Base-by-base conservation (phyloP, 306 rosid genomes). In the Sindora glabra region DNA sequence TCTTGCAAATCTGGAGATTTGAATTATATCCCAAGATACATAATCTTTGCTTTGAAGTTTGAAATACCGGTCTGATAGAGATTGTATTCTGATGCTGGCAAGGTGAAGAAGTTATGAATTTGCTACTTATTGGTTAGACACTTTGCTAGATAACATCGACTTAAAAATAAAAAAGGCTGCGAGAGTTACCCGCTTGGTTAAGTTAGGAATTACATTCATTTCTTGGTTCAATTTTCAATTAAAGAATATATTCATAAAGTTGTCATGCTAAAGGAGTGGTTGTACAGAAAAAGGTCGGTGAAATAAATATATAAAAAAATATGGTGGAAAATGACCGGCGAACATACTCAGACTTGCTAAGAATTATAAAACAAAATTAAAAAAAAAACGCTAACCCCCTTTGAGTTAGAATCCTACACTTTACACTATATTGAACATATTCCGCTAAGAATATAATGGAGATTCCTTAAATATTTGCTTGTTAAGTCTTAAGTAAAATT, bases 91-190 rank as follows among this genome's bases (percentile, higher is more conserved):
- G 67, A 72, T 63, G 69, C 67, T 78, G 55, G 68, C 37, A 60
- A 69, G 56, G 56, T 39, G 59, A 62, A 55, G 50, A 70, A 60
- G 70, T 21, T 41, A 78, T 41, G 68, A 36, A 50, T 67, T 57
- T 36, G 25, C 40, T 18, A 19, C 10, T 8, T 4, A 56, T 48
- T 46, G 71, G 42, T 33, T 25, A 15, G 71, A 63, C 57, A 30
- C 61, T 64, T 77, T 51, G 49, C 68, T 22, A 44, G 48, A 29
- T n/a, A n/a, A n/a, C n/a, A n/a, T n/a, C n/a, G 5, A 50, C 54
- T 49, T 57, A 36, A 55, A 17, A 38, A 49, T 27, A 56, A 23
- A 3, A 36, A 17, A 56, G 10, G 3, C 29, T 56, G 7, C 3
- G 19, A 54, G 9, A 14, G 22, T 2, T 4, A 51, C 34, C 34